Evolutionary conservation across 768 basidiomycete species (phyloP), one percentile per base, ranked within the genome.

Genomic region (Boletus rubroflammeus): DNA sequence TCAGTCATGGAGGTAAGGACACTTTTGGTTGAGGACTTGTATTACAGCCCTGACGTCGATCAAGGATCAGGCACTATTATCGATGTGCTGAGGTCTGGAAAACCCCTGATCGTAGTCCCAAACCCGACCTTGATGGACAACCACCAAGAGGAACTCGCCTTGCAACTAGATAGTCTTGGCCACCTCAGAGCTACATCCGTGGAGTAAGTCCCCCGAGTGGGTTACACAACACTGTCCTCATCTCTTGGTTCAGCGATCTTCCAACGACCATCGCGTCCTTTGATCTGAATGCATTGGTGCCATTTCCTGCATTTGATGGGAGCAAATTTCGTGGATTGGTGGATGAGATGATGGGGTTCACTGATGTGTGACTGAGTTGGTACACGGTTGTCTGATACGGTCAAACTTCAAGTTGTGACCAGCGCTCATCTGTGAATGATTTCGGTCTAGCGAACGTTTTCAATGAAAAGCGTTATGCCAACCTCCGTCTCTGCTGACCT

Each of bases 41-140:
- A 26, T 26, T 9, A 43, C 45, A 31, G 17, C 14, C 35, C 42
- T 58, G 31, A 59, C 50, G 17, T 50, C 39, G 40, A 39, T 38
- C 47, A 54, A 98, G 96, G 96, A 49, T 88, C 96, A 21, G 96
- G 96, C 11, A 97, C 96, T 5, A 94, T 98, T 63, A 78, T 98
- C 29, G 91, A 96, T 42, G 91, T 86, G 10, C 75, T 98, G 45
- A 78, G 93, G 31, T 74, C 81, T 47, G 77, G 78, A 44, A 93
- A 88, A 64, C 80, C 82, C 7, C 75, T 99, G 59, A 86, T 99
- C 58, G 88, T 90, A 5, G 85, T 97, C 3, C 94, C 94, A 11
- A 99, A 99, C 68, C 75, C 85, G 40, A 87, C 90, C 0, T 74
- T 99, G 29, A 80, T 95, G 68, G 87, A 97, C 69, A 90, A 97